phyloP scores from a whole-genome alignment of 768 basidiomycete genomes.

The Baorangia bicolor region DNA sequence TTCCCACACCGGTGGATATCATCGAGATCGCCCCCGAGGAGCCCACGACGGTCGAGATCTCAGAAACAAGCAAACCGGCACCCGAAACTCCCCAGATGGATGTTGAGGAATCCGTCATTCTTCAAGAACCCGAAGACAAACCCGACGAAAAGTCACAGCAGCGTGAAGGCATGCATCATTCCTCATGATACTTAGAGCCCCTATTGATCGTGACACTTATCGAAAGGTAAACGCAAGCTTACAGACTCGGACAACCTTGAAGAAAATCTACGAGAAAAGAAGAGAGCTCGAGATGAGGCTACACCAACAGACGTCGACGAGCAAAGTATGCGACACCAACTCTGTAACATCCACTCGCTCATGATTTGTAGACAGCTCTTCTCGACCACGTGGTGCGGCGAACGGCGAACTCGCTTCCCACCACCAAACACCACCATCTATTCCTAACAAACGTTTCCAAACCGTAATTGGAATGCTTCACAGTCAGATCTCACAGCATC shows the following conservation, averaged over 20 bases:
- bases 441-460: slow-evolving; percentile 70
- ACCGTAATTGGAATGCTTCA: slow-evolving; percentile 80
- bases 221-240: slow-evolving; percentile 28
- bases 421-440: slow-evolving; percentile 21
- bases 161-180: slow-evolving; percentile 22
- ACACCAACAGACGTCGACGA: slow-evolving; percentile 38
- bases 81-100: slow-evolving; percentile 10
- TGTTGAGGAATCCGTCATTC: slow-evolving; percentile 9
- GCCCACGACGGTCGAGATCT: not conserved
- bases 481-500: slow-evolving; percentile 78
- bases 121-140: slow-evolving; percentile 14
- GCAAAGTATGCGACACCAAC: slow-evolving; percentile 33
- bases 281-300: slow-evolving; percentile 28
- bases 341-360: not conserved
- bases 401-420: slow-evolving; percentile 16
- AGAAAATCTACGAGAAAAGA: slow-evolving; percentile 27
- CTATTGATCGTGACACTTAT: not conserved
- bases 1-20: slow-evolving; percentile 5
- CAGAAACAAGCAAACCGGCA: not conserved
- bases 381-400: slow-evolving; percentile 19
- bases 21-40: slow-evolving; percentile 12
- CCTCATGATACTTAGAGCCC: no score
- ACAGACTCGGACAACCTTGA: slow-evolving; percentile 23
- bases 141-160: slow-evolving; percentile 3
- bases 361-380: slow-evolving; percentile 9